phyloP scores from a whole-genome alignment of 139 green algal genomes.

The Haematococcus lacustris region DNA sequence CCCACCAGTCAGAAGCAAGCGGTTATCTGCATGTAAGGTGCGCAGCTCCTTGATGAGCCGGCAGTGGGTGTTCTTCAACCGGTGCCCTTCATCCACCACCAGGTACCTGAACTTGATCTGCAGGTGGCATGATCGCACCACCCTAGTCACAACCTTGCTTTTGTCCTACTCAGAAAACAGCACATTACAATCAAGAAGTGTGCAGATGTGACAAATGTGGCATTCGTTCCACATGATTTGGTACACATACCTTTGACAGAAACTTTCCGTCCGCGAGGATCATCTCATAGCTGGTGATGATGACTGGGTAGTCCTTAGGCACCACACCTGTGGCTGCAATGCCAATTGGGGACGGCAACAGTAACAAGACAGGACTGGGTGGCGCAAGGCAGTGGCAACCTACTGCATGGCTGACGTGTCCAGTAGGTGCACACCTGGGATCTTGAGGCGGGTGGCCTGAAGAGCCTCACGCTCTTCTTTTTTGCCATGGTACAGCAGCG shows the following conservation, averaged over 20 bases:
- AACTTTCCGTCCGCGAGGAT: constrained; percentile 77
- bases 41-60: constrained; percentile 85
- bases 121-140: no score
- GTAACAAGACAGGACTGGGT: no score
- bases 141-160: no score
- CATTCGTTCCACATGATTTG: background rate
- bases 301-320: constrained; percentile 69
- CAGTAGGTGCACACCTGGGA: no score
- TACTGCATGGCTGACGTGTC: constrained; percentile 4
- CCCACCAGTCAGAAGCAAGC: constrained; percentile 89
- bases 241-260: constrained; percentile 45
- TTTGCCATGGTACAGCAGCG: constrained; percentile 90
- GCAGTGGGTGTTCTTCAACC: constrained; percentile 96
- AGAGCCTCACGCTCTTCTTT: constrained; percentile 55
- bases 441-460: constrained; percentile 19
- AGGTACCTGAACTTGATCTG: constrained; percentile 75
- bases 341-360: background rate
- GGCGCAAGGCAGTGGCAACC: no score
- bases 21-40: constrained; percentile 66
- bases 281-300: constrained; percentile 94
- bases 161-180: no score
- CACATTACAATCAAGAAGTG: background rate
- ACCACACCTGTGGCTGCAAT: background rate
- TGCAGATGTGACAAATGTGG: background rate
- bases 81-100: constrained; percentile 92